Conservation (phyloP, 306 rosid genomes). For the Citrullus amarus region DNA sequence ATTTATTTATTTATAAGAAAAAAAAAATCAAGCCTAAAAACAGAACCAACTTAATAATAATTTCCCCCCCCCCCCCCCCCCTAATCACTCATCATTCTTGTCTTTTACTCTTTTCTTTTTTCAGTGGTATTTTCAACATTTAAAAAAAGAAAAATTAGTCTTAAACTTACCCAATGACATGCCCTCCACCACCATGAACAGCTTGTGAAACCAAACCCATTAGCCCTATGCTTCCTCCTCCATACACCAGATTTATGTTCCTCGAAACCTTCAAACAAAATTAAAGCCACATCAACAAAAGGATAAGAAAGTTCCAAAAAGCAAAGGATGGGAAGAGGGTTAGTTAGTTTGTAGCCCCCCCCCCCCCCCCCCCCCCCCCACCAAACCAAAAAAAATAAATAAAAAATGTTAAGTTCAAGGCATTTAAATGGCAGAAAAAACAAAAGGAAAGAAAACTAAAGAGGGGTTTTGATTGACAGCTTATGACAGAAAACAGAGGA, state of each 20-base stretch:
- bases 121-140: neutral
- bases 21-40: conserved; percentile 16
- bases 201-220: conserved; percentile 83
- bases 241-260: conserved; percentile 66
- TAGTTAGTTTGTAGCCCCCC: neutral
- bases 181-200: conserved; percentile 71
- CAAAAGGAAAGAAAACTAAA: neutral
- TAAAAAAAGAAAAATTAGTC: neutral
- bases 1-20: conserved; percentile 16
- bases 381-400: neutral
- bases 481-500: neutral
- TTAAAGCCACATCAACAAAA: conserved; percentile 1
- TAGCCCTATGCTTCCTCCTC: conserved; percentile 76
- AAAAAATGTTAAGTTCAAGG: neutral
- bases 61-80: neutral
- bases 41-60: conserved; percentile 18
- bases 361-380: neutral
- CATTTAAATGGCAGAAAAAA: neutral
- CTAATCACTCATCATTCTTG: conserved; percentile 7
- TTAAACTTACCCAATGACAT: conserved; percentile 49
- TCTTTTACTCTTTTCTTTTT: neutral
- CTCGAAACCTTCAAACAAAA: conserved; percentile 42
- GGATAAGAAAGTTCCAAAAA: neutral
- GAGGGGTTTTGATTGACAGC: neutral
- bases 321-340: neutral